Conservation (phyloP, 2,329 filamentous ascomycete species). For the Exophiala aquamarina region DNA sequence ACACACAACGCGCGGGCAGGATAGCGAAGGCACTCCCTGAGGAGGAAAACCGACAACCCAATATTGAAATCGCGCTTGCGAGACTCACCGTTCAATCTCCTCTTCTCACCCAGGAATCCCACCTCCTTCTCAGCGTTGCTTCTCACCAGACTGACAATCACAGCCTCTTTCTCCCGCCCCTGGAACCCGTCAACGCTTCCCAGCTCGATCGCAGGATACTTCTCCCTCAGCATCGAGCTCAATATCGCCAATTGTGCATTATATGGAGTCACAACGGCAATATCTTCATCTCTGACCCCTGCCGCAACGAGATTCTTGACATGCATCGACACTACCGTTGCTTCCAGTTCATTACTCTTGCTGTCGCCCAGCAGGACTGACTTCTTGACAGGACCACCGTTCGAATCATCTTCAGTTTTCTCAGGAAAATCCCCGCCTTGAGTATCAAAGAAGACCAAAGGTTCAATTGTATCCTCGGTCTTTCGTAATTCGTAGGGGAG, state of each 20-base stretch:
- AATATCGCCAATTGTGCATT: slow-evolving; percentile 87
- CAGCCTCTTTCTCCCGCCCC: slow-evolving; percentile 92
- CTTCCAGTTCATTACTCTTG: slow-evolving; percentile 92
- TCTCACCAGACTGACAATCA: slow-evolving; percentile 89
- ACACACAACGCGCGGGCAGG: slow-evolving; percentile 12
- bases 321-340: slow-evolving; percentile 74
- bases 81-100: slow-evolving; percentile 80
- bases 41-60: background rate
- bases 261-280: slow-evolving; percentile 93
- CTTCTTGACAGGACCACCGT: slow-evolving; percentile 50
- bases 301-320: slow-evolving; percentile 73
- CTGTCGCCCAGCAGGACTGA: slow-evolving; percentile 65
- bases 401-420: slow-evolving; percentile 71
- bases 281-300: slow-evolving; percentile 77
- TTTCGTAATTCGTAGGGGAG: slow-evolving; percentile 75
- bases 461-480: slow-evolving; percentile 83
- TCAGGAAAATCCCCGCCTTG: slow-evolving; percentile 92
- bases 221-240: slow-evolving; percentile 72
- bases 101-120: slow-evolving; percentile 88
- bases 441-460: slow-evolving; percentile 91
- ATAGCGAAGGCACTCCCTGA: background rate
- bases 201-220: slow-evolving; percentile 83
- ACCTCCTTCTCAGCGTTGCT: slow-evolving; percentile 87
- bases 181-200: slow-evolving; percentile 97
- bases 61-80: background rate